phyloP scores from a whole-genome alignment of 306 rosid genomes.

The Corylus americana region DNA sequence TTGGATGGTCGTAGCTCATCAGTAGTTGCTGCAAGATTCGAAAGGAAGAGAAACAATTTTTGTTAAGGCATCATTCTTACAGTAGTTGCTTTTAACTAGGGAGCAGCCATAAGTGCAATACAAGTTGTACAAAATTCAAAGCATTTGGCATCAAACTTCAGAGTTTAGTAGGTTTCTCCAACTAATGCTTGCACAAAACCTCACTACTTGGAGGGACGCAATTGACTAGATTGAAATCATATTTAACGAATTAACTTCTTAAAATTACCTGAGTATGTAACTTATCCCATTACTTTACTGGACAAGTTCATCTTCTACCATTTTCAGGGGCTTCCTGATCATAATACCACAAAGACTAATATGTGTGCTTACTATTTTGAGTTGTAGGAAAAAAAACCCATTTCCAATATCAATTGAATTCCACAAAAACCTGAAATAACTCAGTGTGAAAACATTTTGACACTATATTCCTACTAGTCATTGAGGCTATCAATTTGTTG shows the following conservation, averaged over 20 bases:
- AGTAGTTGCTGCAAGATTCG: too few species aligned
- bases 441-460: not conserved
- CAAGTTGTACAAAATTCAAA: not conserved
- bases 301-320: not conserved
- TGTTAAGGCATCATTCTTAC: too few species aligned
- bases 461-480: not conserved
- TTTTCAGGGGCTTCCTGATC: not conserved
- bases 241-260: not conserved
- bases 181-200: not conserved
- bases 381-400: not conserved
- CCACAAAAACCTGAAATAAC: not conserved
- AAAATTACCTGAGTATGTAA: too few species aligned
- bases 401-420: not conserved
- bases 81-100: too few species aligned
- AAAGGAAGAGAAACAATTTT: too few species aligned
- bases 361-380: not conserved
- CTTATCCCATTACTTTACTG: not conserved
- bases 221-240: not conserved
- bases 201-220: not conserved
- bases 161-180: not conserved
- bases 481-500: not conserved
- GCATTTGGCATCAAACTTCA: not conserved
- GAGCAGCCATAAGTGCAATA: too few species aligned
- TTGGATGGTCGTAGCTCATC: not conserved
- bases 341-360: not conserved